phyloP scores from a whole-genome alignment of 352 stramenopile genomes.

The Phytophthora ohioensis region DNA sequence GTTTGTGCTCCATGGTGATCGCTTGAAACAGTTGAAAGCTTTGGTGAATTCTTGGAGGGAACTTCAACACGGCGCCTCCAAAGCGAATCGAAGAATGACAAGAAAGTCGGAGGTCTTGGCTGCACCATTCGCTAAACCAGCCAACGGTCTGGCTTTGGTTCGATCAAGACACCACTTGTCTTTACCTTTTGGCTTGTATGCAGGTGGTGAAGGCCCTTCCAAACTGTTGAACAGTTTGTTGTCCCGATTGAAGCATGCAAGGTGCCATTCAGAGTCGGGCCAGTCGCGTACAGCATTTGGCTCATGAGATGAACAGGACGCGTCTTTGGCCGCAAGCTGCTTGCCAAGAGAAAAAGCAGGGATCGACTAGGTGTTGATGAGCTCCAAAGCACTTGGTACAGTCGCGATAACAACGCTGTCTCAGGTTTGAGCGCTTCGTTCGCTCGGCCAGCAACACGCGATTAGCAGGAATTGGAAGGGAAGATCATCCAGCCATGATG shows the following conservation, averaged over 20 bases:
- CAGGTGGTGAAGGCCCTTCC: not conserved
- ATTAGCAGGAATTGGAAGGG: not conserved
- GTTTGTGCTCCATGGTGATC: conserved; percentile 43
- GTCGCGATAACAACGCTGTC: conserved; percentile 28
- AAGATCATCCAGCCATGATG: too few species aligned
- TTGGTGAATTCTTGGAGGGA: conserved; percentile 7
- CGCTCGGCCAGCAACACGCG: not conserved
- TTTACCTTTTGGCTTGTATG: conserved; percentile 35
- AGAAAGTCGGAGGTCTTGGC: conserved; percentile 7
- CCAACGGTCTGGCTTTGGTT: conserved; percentile 23
- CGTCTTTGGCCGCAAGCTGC: conserved; percentile 21
- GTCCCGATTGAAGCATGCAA: conserved; percentile 25
- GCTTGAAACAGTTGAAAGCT: conserved; percentile 1
- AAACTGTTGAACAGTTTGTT: conserved; percentile 18
- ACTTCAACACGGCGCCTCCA: conserved; percentile 1
- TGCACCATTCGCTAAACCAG: conserved; percentile 36
- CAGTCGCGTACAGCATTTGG: conserved; percentile 21
- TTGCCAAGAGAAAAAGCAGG: conserved; percentile 25
- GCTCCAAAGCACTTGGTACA: conserved; percentile 13
- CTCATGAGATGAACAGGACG: conserved; percentile 11
- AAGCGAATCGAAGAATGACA: conserved; percentile 32
- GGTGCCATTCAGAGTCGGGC: conserved; percentile 23
- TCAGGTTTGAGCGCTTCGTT: not conserved
- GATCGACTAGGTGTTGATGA: conserved; percentile 6
- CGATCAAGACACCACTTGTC: conserved; percentile 27